phyloP scores from a whole-genome alignment of 1,284 basidiomycete species.

The Leccinum cinnamomeum region DNA sequence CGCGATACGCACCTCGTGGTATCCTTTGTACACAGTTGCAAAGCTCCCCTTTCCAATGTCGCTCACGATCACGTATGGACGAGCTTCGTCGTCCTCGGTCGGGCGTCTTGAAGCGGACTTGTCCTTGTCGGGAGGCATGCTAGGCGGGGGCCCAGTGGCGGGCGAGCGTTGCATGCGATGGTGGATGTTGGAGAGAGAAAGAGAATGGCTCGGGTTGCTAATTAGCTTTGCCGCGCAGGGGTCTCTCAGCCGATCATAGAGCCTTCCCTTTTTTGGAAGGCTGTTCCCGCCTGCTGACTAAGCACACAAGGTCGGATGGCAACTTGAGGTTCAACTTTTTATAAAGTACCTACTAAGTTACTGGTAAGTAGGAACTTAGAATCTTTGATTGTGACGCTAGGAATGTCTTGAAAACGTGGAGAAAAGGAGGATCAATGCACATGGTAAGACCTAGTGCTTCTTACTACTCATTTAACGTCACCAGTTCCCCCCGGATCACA shows the following conservation, averaged over 20 bases:
- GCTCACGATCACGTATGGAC: conserved; percentile 70
- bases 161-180: conserved; percentile 22
- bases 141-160: conserved; percentile 17
- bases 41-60: conserved; percentile 90
- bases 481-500: neutral
- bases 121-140: conserved; percentile 26
- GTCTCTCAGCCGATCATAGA: conserved; percentile 21
- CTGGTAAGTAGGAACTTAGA: neutral
- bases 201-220: conserved; percentile 21
- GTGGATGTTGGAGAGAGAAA: conserved; percentile 14
- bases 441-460: neutral
- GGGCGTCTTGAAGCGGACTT: conserved; percentile 25
- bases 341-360: no score
- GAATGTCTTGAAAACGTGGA: neutral
- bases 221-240: conserved; percentile 28
- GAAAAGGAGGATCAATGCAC: neutral
- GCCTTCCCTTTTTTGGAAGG: conserved; percentile 27
- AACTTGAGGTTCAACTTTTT: no score
- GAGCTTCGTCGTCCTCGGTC: conserved; percentile 62
- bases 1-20: conserved; percentile 68
- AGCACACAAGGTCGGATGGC: neutral
- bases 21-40: conserved; percentile 94
- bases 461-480: neutral
- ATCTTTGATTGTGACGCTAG: neutral
- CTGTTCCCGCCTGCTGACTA: conserved; percentile 26